Base-by-base conservation (phyloP, 371 early-diverging fungal species). In the Dipsacomyces acuminosporus region DNA sequence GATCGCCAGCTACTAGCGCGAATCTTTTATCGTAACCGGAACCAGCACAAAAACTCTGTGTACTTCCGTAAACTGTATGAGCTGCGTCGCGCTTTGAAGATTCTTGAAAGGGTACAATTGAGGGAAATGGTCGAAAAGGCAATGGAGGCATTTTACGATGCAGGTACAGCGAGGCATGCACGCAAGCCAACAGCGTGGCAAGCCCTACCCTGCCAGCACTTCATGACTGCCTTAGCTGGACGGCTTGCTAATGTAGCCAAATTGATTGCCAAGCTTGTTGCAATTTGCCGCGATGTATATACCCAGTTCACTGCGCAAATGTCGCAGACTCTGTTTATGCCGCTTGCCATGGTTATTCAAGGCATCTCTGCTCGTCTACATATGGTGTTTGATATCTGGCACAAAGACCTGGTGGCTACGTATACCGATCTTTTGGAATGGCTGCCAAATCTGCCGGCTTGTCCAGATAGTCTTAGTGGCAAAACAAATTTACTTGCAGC, bases 1-100 rank as follows among this genome's bases (percentile, higher is more conserved):
- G 67, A 66, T 47, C 23, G 41, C 13, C 41, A 43, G 26, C 60
- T 66, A 2, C 24, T 66, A 17, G 41, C 20, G 7, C 61, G 67
- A 17, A 41, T 66, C n/a, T 56, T 57, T 45, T 61, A 66, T 41
- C 67, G 67, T 33, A 66, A 66, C 51, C 46, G 54, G 54, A 66
- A 66, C 54, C 67, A 66, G 50, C 67, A 66, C 51, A 36, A 35
- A 15, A 33, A 30, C 13, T 19, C 54, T 0, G 20, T 61, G 8
- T 57, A 66, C 35, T 66, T 53, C 18, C 56, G 62, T 7, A 23
- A 54, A 8, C 40, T 66, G 1, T 38, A 43, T 40, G 67, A 56
- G 45, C 49, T 66, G 30, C 61, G 67, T 0, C 57, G 67, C 2
- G 57, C 41, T 13, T 45, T 66, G 26, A 52, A 61, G 0, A 30